Evolutionary conservation across 2,329 filamentous ascomycete genomes (phyloP), one percentile per base, ranked within the genome.

Genomic region (Diaporthe sp.): DNA sequence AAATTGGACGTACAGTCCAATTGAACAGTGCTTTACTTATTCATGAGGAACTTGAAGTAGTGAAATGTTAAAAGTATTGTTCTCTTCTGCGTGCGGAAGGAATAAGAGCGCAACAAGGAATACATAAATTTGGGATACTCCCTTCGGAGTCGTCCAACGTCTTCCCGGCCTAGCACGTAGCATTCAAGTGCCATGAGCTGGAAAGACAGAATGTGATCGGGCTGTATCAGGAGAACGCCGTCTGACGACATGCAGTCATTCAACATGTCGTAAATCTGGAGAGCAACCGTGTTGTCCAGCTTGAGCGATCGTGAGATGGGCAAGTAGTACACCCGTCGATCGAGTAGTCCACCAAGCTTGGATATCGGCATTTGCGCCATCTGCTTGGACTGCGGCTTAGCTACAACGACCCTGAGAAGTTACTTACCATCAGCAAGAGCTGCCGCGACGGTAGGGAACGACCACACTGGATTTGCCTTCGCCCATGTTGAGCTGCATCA

Each of bases 401-500:
- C 87, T 0, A 93, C 90, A 1, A 94, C 81, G 0, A 93, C 86
- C 5, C 91, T 83, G 0, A 89, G 87, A 0, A 94, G 82, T 9
- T 81, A 85, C 0, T 81, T 79, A 0, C 84, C 83, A 67, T 93
- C 84, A 0, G 89, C 89, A 0, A 93, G 80, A 0, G 84, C 82
- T 0, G 88, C 82, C 0, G 89, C 89, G 0, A 92, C 88, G 61
- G 93, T 91, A 0, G n/a, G 92, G 92, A 0, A 92, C 86, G 57
- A 95, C 93, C 3, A 94, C 89, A 0, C 92, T 92, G 0, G 90
- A 91, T 76, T 94, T 94, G 0, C 92, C 92, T 78, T 92, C 88
- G 0, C 92, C 92, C 91, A 93, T 94, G 74, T 92, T 92, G 4
- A 94, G 79, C 77, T 93, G 90, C 82, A 93, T 87, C 0, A 91